Percentiles rank a stretch among this genome's conserved stretches.
These are phyloP conservation scores for Ceratocystis variospora DNA, from an alignment of 2,329 filamentous ascomycete genomes.

Conservation along the genomic window DNA sequence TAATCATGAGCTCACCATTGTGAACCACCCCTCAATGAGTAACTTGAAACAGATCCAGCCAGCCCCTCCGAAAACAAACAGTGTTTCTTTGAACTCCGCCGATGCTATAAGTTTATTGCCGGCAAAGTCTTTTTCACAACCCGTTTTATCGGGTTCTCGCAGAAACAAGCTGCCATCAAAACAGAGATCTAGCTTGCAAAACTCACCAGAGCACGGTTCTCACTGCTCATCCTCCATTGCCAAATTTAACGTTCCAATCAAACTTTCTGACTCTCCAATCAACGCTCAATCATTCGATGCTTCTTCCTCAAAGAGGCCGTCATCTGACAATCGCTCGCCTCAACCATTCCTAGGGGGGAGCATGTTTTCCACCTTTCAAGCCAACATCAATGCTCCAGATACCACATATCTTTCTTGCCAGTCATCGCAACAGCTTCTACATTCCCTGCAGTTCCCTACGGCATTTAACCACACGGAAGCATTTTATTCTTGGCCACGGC, in stretches of 20 bases:
- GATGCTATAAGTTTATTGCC: background rate
- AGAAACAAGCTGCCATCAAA: background rate
- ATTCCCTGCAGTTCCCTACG: background rate
- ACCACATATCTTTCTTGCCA: background rate
- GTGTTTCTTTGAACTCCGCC: background rate
- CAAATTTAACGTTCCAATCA: background rate
- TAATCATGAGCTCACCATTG: conserved; percentile 27
- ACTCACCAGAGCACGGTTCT: background rate
- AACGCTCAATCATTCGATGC: no score
- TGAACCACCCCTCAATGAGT: conserved; percentile 24
- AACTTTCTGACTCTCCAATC: background rate
- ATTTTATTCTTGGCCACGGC: background rate
- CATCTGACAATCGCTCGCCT: background rate
- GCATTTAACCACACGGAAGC: background rate
- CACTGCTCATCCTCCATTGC: background rate
- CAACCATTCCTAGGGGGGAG: background rate
- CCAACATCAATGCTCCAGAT: background rate
- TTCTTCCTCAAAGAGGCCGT: background rate
- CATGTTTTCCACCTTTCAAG: conserved; percentile 17
- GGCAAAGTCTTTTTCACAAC: background rate
- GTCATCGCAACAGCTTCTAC: background rate
- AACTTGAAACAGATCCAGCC: conserved; percentile 9
- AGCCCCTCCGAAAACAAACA: conserved; percentile 5
- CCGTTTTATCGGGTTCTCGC: background rate
- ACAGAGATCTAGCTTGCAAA: background rate